These are phyloP conservation scores for Naganishia vaughanmartiniae DNA, from an alignment of 768 basidiomycete genomes.

Conservation along the genomic window DNA sequence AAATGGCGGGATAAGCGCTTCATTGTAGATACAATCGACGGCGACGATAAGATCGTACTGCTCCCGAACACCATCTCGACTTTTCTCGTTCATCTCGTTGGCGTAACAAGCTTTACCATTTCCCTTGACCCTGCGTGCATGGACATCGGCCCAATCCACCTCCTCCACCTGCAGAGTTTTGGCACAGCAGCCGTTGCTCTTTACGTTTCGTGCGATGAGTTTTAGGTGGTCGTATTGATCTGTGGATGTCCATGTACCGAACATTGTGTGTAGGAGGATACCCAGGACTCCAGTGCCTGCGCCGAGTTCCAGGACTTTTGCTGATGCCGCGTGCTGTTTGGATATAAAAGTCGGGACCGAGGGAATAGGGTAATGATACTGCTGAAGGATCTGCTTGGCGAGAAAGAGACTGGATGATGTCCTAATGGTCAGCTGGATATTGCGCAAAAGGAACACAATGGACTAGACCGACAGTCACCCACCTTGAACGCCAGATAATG, in stretches of 20 bases:
- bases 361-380: slow-evolving; percentile 33
- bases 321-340: slow-evolving; percentile 2
- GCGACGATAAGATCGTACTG: slow-evolving; percentile 43
- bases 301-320: slow-evolving; percentile 46
- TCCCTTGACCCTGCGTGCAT: slow-evolving; percentile 8
- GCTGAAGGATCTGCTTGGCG: slow-evolving; percentile 38
- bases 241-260: slow-evolving; percentile 38
- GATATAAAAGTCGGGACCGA: slow-evolving; percentile 33
- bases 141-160: slow-evolving; percentile 45
- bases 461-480: too few relatives aligned
- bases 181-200: slow-evolving; percentile 33
- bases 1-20: slow-evolving; percentile 45
- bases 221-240: slow-evolving; percentile 48
- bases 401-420: slow-evolving; percentile 40
- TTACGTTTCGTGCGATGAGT: slow-evolving; percentile 43
- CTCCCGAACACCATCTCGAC: not conserved
- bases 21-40: slow-evolving; percentile 51
- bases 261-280: slow-evolving; percentile 39
- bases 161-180: slow-evolving; percentile 38
- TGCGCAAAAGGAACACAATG: not conserved
- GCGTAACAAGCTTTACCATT: not conserved
- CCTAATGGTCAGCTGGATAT: not conserved
- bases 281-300: slow-evolving; percentile 47
- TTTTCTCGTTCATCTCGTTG: not conserved
- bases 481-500: slow-evolving; percentile 49